Percentiles rank a stretch among this genome's conserved stretches.
These are phyloP conservation scores for Sporothrix brunneoviolacea DNA, from an alignment of 2,329 filamentous ascomycete genomes.

Conservation along the genomic window DNA sequence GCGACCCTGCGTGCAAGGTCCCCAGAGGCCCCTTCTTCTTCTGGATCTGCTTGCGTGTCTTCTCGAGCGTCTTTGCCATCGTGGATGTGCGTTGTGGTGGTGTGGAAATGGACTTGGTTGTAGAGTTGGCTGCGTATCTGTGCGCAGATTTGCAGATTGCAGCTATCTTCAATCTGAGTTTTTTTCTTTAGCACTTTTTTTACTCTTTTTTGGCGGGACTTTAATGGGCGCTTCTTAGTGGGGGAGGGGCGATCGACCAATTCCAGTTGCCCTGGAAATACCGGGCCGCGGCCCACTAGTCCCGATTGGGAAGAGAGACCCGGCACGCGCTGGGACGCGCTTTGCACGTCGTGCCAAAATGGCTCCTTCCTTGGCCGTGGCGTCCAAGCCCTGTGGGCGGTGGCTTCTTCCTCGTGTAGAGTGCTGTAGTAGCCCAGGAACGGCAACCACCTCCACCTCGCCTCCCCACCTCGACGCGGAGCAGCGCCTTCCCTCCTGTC, in stretches of 20 bases:
- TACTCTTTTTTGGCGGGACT: background rate
- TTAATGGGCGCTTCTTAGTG: constrained; percentile 5
- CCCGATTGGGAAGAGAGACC: background rate
- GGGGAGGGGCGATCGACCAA: constrained; percentile 10
- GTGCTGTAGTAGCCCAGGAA: constrained; percentile 1
- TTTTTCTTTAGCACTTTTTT: constrained; percentile 9
- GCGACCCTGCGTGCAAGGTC: constrained; percentile 77
- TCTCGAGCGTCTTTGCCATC: constrained; percentile 73
- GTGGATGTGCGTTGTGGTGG: constrained; percentile 12
- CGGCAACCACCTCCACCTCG: background rate
- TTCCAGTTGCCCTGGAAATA: constrained; percentile 20
- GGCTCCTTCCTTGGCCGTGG: too few species aligned
- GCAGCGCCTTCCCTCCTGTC: constrained; percentile 2
- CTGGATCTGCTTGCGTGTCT: constrained; percentile 80
- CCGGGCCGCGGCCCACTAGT: constrained; percentile 12
- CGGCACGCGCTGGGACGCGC: constrained; percentile 17
- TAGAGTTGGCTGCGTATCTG: too few species aligned
- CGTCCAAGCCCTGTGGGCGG: too few species aligned
- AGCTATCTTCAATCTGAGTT: too few species aligned
- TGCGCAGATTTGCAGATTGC: too few species aligned
- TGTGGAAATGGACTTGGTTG: background rate
- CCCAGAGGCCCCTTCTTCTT: constrained; percentile 73
- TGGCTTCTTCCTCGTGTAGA: background rate
- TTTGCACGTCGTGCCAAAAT: constrained; percentile 2
- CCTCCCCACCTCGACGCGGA: constrained; percentile 7